These are phyloP conservation scores for Salvia miltiorrhiza DNA, from an alignment of 257 asterid genomes.

Conservation along the genomic window DNA sequence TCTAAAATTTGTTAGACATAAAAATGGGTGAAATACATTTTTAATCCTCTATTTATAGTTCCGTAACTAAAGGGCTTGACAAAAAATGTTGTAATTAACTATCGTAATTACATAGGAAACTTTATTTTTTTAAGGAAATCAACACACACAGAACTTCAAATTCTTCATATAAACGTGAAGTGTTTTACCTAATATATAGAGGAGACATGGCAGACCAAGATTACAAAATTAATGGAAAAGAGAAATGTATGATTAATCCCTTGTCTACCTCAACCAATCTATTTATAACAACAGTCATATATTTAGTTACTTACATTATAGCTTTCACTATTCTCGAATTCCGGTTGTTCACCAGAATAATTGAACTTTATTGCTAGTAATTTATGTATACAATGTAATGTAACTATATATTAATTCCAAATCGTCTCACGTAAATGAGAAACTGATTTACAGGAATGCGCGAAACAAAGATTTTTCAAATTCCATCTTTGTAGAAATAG, in stretches of 20 bases:
- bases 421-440: neutral
- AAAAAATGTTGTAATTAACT: too few species aligned
- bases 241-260: slow-evolving; percentile 9
- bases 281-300: slow-evolving; percentile 19
- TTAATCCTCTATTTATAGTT: too few species aligned
- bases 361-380: neutral
- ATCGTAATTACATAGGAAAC: too few species aligned
- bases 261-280: slow-evolving; percentile 24
- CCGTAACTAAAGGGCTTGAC: too few species aligned
- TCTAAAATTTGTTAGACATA: too few species aligned
- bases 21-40: too few species aligned
- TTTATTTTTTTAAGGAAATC: too few species aligned
- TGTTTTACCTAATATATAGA: too few species aligned
- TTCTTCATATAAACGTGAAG: too few species aligned
- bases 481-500: neutral
- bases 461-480: neutral
- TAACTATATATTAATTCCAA: neutral
- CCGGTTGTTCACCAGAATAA: slow-evolving; percentile 26
- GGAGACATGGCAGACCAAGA: neutral
- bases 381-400: neutral
- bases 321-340: slow-evolving; percentile 6
- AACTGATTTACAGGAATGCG: neutral
- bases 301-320: neutral
- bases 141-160: too few species aligned
- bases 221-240: neutral